phyloP scores from a whole-genome alignment of 176 grass and related monocot genomes.

The Musa beccarii region DNA sequence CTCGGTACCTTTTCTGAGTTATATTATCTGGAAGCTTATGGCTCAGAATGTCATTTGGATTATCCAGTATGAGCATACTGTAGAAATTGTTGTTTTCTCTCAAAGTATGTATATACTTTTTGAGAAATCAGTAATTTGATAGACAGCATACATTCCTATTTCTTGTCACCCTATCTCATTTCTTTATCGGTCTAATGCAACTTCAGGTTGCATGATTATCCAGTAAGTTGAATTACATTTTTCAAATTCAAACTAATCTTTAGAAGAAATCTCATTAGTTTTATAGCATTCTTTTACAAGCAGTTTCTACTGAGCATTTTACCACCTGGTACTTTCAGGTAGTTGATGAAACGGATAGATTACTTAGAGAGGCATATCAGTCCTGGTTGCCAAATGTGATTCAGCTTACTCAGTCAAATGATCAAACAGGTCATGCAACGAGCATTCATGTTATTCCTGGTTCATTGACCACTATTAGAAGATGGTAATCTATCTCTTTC shows the following conservation, averaged over 20 bases:
- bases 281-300: background rate
- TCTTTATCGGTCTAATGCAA: no score
- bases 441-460: constrained; percentile 22
- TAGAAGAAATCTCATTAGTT: no score
- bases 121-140: constrained; percentile 2
- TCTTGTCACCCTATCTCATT: no score
- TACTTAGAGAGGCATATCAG: constrained; percentile 87
- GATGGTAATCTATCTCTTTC: constrained; percentile 42
- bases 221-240: no score
- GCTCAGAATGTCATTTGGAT: no score
- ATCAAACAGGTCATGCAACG: constrained; percentile 26
- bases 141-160: no score
- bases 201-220: no score
- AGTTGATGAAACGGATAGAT: constrained; percentile 83
- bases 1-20: no score
- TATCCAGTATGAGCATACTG: no score
- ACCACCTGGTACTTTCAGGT: constrained; percentile 33
- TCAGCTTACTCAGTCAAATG: constrained; percentile 37
- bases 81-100: no score
- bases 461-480: constrained; percentile 69
- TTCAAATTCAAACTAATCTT: no score
- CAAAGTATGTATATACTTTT: background rate
- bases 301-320: constrained; percentile 16
- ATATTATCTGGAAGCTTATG: no score
- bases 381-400: constrained; percentile 88